Conservation (phyloP, 1,284 basidiomycete species). For the Takashimella tepidaria region DNA sequence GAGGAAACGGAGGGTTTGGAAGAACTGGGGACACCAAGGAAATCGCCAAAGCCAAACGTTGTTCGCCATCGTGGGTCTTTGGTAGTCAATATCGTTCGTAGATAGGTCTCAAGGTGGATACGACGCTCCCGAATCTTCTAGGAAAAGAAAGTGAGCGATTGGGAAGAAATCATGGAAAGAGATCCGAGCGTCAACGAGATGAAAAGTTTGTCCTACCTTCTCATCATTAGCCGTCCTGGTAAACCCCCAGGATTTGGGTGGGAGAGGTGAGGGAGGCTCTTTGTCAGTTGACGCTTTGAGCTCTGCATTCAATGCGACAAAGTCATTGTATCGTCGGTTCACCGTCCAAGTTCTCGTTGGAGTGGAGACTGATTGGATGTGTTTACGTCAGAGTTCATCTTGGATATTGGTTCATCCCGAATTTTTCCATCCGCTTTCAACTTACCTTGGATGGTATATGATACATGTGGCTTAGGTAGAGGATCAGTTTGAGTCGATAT, state of each 20-base stretch:
- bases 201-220: slow-evolving; percentile 31
- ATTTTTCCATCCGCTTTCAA: neutral
- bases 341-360: slow-evolving; percentile 76
- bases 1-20: slow-evolving; percentile 10
- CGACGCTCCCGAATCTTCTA: slow-evolving; percentile 67
- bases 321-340: slow-evolving; percentile 90
- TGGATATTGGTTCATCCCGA: neutral
- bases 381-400: slow-evolving; percentile 3
- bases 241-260: slow-evolving; percentile 70
- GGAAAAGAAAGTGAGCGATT: neutral
- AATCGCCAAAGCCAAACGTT: slow-evolving; percentile 71
- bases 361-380: slow-evolving; percentile 42
- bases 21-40: slow-evolving; percentile 67
- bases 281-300: slow-evolving; percentile 66
- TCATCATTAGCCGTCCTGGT: slow-evolving; percentile 40
- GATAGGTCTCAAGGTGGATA: slow-evolving; percentile 71
- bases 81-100: slow-evolving; percentile 74
- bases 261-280: slow-evolving; percentile 67
- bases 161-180: neutral
- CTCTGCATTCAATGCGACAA: slow-evolving; percentile 76
- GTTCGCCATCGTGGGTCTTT: slow-evolving; percentile 79
- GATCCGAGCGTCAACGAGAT: neutral
- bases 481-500: slow-evolving; percentile 42
- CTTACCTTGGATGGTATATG: slow-evolving; percentile 47
- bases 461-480: slow-evolving; percentile 41